Evolutionary conservation across 768 basidiomycete species (phyloP).

Genomic region (Trametopsis cervina): DNA sequence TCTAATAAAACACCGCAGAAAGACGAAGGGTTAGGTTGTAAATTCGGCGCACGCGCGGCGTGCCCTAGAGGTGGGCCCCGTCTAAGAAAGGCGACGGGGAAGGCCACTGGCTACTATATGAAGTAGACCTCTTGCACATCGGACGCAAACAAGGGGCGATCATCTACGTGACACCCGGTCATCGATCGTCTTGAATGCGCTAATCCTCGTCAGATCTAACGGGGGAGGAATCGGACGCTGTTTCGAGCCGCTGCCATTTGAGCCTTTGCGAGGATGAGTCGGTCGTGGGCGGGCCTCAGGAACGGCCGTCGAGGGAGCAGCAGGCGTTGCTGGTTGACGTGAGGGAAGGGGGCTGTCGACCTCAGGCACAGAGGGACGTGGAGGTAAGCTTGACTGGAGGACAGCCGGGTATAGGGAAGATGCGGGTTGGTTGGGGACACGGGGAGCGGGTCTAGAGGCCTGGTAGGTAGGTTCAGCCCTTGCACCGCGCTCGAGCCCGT

Average conservation of each 20-base stretch:
- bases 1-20: not conserved
- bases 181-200: conserved; percentile 10
- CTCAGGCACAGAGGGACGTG: not conserved
- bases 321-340: not conserved
- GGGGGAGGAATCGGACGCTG: conserved; percentile 11
- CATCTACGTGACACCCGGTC: conserved; percentile 5
- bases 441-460: conserved; percentile 4
- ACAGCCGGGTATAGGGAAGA: conserved; percentile 11
- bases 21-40: not conserved
- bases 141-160: no score
- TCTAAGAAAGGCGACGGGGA: not conserved
- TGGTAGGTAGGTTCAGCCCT: conserved; percentile 2
- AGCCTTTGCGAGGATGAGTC: conserved; percentile 8
- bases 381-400: conserved; percentile 8
- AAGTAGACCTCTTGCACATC: not conserved
- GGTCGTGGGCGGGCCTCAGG: not conserved
- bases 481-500: not conserved
- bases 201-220: conserved; percentile 14
- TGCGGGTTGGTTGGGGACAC: not conserved
- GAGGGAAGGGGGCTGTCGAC: not conserved
- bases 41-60: not conserved
- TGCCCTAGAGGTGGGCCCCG: not conserved
- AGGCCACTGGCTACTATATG: not conserved
- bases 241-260: conserved; percentile 6
- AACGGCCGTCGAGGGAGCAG: not conserved